Percentiles rank a stretch among this genome's conserved stretches.
Conservation (phyloP, 495 filamentous ascomycete genomes). For the Diplogelasinospora grovesii region DNA sequence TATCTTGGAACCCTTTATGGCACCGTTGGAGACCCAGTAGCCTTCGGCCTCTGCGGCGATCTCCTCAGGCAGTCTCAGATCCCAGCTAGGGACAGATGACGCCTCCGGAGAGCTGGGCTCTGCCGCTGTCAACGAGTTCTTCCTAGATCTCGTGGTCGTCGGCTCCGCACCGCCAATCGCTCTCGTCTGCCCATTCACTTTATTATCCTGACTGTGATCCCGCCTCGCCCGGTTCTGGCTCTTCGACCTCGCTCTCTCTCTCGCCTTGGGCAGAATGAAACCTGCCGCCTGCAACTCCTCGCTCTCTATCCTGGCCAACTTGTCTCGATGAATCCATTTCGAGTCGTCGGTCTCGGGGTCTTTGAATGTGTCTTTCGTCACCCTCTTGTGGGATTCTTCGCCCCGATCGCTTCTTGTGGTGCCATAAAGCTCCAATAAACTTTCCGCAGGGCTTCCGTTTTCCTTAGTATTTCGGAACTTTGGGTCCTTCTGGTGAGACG, state of each 20-base stretch:
- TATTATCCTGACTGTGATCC: conserved; percentile 26
- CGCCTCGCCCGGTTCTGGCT: conserved; percentile 49
- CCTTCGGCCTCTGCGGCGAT: conserved; percentile 58
- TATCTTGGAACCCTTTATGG: conserved; percentile 60
- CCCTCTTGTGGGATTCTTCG: conserved; percentile 11
- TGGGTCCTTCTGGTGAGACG: conserved; percentile 23
- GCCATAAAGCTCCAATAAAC: conserved; percentile 49
- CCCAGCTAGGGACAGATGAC: conserved; percentile 42
- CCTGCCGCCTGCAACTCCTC: conserved; percentile 87
- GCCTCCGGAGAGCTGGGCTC: conserved; percentile 26
- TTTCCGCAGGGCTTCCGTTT: conserved; percentile 50
- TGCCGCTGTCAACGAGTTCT: conserved; percentile 34
- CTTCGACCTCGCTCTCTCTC: conserved; percentile 32
- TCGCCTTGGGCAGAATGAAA: conserved; percentile 59
- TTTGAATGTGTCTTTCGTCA: conserved; percentile 3
- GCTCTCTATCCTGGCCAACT: conserved; percentile 87
- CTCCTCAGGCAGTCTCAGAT: conserved; percentile 75
- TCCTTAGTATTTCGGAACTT: conserved; percentile 46
- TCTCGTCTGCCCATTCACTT: conserved; percentile 19
- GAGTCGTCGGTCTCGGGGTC: conserved; percentile 49
- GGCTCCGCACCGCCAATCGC: conserved; percentile 19
- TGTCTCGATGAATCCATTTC: conserved; percentile 95
- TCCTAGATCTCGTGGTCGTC: conserved; percentile 33
- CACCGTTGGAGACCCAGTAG: conserved; percentile 32
- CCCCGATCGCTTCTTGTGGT: conserved; percentile 13